phyloP scores from a whole-genome alignment of 345 rosid species.

The Populus ilicifolia region DNA sequence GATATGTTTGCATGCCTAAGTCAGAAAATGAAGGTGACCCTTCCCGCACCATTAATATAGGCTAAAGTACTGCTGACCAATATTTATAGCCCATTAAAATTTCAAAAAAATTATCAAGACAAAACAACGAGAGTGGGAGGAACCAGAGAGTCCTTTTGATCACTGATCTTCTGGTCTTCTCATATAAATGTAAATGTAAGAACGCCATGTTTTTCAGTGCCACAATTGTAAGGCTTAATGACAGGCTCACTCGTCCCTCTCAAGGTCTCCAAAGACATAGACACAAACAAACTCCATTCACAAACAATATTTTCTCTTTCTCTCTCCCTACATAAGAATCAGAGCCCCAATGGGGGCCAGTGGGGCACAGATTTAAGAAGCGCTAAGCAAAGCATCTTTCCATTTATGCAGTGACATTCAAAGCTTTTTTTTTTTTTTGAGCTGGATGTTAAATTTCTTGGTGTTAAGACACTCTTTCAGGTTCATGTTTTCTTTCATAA shows the following conservation, averaged over 20 bases:
- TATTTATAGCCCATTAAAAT: slow-evolving; percentile 19
- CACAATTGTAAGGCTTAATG: slow-evolving; percentile 34
- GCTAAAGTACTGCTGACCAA: slow-evolving; percentile 30
- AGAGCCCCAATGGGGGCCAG: slow-evolving; percentile 14
- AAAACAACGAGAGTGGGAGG: slow-evolving; percentile 7
- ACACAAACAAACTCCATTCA: slow-evolving; percentile 39
- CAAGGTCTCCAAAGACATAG: slow-evolving; percentile 27
- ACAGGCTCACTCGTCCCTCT: slow-evolving; percentile 38
- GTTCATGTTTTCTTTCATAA: slow-evolving; percentile 5
- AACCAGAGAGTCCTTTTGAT: slow-evolving; percentile 13
- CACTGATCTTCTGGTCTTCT: slow-evolving; percentile 6
- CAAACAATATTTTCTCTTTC: not conserved
- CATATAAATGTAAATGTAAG: slow-evolving; percentile 28
- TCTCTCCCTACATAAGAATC: slow-evolving; percentile 31
- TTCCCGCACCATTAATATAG: slow-evolving; percentile 21
- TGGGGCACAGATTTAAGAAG: slow-evolving; percentile 3
- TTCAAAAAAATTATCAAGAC: slow-evolving; percentile 1
- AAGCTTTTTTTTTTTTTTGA: slow-evolving; percentile 7
- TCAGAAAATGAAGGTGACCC: slow-evolving; percentile 28
- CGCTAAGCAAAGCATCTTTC: slow-evolving; percentile 24
- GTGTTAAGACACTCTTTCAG: not conserved
- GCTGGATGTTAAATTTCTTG: not conserved
- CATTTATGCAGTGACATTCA: slow-evolving; percentile 30
- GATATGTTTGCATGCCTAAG: slow-evolving; percentile 27
- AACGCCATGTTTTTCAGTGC: slow-evolving; percentile 79